These are phyloP conservation scores for Dentipellis fragilis DNA, from an alignment of 768 basidiomycete genomes.

Conservation along the genomic window DNA sequence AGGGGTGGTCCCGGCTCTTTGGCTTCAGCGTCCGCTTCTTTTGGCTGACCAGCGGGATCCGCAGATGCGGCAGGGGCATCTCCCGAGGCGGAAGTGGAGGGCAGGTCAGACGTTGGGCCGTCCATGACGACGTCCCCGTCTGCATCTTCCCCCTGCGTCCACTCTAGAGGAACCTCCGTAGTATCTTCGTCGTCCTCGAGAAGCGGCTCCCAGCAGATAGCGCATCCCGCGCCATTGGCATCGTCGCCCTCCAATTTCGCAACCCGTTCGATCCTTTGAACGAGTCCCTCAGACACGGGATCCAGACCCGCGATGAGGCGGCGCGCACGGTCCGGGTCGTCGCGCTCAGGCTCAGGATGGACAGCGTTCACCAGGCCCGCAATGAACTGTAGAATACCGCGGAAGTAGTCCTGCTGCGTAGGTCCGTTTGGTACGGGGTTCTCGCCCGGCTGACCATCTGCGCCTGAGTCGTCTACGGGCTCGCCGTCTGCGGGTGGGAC, in stretches of 20 bases:
- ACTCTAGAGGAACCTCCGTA: neutral
- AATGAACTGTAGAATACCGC: no score
- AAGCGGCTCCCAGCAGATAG: constrained; percentile 68
- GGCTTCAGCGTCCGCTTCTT: constrained; percentile 8
- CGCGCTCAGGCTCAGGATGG: constrained; percentile 21
- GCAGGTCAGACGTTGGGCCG: neutral
- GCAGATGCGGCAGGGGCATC: constrained; percentile 5
- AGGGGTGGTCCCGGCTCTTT: constrained; percentile 8
- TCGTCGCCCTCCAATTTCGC: constrained; percentile 27
- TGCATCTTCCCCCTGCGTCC: neutral
- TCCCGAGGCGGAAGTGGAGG: neutral
- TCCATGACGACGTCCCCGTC: neutral
- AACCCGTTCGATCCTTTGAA: constrained; percentile 51
- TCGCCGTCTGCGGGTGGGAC: no score
- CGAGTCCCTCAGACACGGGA: constrained; percentile 54
- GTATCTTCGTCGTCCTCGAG: constrained; percentile 22
- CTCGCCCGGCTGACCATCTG: no score
- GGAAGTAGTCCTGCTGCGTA: no score
- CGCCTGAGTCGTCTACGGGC: no score
- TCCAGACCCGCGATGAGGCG: constrained; percentile 55
- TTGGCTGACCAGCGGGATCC: neutral
- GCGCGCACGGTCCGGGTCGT: constrained; percentile 61
- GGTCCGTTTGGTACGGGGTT: no score
- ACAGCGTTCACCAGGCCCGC: no score
- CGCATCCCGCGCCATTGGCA: constrained; percentile 36